Conservation (phyloP, 345 rosid genomes). For the Sonneratia alba region DNA sequence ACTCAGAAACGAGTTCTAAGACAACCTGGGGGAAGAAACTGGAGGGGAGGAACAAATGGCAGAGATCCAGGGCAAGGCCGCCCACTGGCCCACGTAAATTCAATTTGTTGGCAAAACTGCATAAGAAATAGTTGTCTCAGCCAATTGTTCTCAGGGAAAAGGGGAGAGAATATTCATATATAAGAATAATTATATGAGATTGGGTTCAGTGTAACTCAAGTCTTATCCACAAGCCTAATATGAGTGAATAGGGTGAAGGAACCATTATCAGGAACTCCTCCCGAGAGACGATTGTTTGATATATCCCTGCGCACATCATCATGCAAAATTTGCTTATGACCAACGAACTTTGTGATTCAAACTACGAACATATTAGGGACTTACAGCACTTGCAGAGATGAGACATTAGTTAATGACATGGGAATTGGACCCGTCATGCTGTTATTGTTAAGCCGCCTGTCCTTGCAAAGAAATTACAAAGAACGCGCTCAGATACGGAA, state of each 20-base stretch:
- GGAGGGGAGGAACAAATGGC: conserved; percentile 97
- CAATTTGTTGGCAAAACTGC: conserved; percentile 94
- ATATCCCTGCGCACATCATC: conserved; percentile 53
- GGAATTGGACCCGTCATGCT: conserved; percentile 78
- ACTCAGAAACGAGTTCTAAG: not conserved
- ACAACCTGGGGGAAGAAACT: conserved; percentile 52
- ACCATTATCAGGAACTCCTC: conserved; percentile 95
- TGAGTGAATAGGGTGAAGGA: conserved; percentile 98
- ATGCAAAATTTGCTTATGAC: not conserved
- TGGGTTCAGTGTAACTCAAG: conserved; percentile 1
- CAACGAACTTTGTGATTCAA: not conserved
- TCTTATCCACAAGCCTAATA: conserved; percentile 53
- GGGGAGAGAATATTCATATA: not conserved
- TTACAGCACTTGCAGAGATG: conserved; percentile 91
- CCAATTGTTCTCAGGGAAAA: not conserved
- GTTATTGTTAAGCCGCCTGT: conserved; percentile 96
- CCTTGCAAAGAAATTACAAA: conserved; percentile 33
- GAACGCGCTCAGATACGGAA: not conserved
- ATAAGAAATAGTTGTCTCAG: conserved; percentile 10
- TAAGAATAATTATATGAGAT: not conserved
- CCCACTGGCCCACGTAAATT: conserved; percentile 94
- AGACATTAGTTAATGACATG: conserved; percentile 74
- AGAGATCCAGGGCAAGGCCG: conserved; percentile 98
- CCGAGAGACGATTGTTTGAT: conserved; percentile 82
- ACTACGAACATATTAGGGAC: conserved; percentile 17